phyloP scores from a whole-genome alignment of 208 protist genomes.

The Trypanosoma brucei region DNA sequence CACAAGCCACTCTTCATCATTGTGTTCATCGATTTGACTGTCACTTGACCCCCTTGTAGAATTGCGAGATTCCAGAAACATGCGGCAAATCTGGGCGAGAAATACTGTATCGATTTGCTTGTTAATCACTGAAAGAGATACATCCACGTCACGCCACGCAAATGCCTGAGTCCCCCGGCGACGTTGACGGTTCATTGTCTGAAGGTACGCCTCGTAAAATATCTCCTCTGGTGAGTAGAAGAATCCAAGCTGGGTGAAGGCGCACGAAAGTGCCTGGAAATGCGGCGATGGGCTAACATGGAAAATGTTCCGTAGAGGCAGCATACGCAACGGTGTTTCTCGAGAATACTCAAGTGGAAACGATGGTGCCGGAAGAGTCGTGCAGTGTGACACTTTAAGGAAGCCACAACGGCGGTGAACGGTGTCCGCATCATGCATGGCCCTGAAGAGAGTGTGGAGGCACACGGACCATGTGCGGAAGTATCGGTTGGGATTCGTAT shows the following conservation, averaged over 20 bases:
- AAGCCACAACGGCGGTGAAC: slow-evolving; percentile 65
- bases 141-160: slow-evolving; percentile 85
- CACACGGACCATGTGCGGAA: slow-evolving; percentile 70
- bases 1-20: slow-evolving; percentile 18
- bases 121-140: slow-evolving; percentile 86
- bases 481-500: slow-evolving; percentile 74
- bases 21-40: slow-evolving; percentile 2
- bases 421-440: slow-evolving; percentile 43
- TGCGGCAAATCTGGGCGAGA: slow-evolving; percentile 71
- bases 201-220: slow-evolving; percentile 89
- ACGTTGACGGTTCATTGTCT: slow-evolving; percentile 81
- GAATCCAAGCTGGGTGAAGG: slow-evolving; percentile 74
- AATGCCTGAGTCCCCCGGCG: slow-evolving; percentile 81
- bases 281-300: slow-evolving; percentile 82
- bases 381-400: slow-evolving; percentile 32
- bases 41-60: slow-evolving; percentile 6
- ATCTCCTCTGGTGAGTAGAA: slow-evolving; percentile 88
- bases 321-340: slow-evolving; percentile 48
- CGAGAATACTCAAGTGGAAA: slow-evolving; percentile 47
- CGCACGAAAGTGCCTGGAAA: slow-evolving; percentile 82
- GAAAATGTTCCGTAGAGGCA: slow-evolving; percentile 82
- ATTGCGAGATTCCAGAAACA: slow-evolving; percentile 74
- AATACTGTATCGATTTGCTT: slow-evolving; percentile 75
- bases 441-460: slow-evolving; percentile 49
- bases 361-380: slow-evolving; percentile 1